Percentiles rank a stretch among this genome's conserved stretches.
Evolutionary conservation across 331 rosid species (phyloP).

Genomic region (Saraca asoca): DNA sequence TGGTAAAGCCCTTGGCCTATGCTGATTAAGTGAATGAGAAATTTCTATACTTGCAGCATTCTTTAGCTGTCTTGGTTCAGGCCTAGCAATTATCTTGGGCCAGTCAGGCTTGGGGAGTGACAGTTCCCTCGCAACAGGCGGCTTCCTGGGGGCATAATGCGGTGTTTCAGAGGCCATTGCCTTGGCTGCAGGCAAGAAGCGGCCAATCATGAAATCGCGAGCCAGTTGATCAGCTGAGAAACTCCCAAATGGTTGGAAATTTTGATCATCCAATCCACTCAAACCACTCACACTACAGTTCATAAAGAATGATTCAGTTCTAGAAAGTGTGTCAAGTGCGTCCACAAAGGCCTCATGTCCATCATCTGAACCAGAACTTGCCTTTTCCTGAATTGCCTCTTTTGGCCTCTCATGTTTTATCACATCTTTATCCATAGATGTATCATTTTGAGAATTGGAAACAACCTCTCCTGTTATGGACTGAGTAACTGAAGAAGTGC

Average conservation of each 20-base stretch:
- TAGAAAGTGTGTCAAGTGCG: constrained; percentile 76
- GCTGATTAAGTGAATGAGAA: constrained; percentile 33
- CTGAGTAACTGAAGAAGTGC: constrained; percentile 33
- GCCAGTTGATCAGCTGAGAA: constrained; percentile 56
- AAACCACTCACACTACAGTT: constrained; percentile 80
- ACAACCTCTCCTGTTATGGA: constrained; percentile 32
- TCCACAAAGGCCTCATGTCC: constrained; percentile 67
- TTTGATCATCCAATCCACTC: constrained; percentile 71
- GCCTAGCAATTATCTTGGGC: no score
- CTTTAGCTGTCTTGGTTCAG: constrained; percentile 50
- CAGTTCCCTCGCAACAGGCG: constrained; percentile 42
- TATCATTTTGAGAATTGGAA: constrained; percentile 37
- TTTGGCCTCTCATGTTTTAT: constrained; percentile 36
- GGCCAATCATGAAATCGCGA: constrained; percentile 76
- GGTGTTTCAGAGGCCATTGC: constrained; percentile 72
- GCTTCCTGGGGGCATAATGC: constrained; percentile 53
- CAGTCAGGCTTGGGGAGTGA: no score
- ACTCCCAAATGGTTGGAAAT: constrained; percentile 43
- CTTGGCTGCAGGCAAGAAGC: constrained; percentile 89
- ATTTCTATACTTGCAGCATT: constrained; percentile 37
- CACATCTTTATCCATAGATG: constrained; percentile 39
- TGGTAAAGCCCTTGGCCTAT: constrained; percentile 45
- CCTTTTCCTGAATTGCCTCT: constrained; percentile 41
- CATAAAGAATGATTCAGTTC: constrained; percentile 72
- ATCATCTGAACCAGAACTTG: constrained; percentile 53